A percentile compares a stretch with the other conserved stretches of the same genome.
phyloP scores from a whole-genome alignment of 495 filamentous ascomycete genomes.

The Penicillium flavigenum region DNA sequence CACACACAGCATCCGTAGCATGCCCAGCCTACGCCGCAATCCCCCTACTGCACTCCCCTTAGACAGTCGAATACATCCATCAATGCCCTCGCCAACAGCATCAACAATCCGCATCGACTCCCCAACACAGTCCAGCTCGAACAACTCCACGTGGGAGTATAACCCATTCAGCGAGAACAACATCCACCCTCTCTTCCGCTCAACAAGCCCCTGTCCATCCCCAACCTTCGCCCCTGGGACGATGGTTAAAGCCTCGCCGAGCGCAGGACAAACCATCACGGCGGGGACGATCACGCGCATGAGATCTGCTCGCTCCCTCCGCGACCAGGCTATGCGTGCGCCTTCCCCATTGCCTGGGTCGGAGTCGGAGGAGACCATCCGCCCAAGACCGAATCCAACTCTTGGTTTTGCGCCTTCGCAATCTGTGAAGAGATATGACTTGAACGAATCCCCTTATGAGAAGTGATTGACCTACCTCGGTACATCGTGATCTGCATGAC shows the following conservation, averaged over 20 bases:
- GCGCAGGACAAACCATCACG: conserved; percentile 65
- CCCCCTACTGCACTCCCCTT: conserved; percentile 29
- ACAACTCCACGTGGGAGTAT: conserved; percentile 20
- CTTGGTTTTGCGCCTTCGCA: conserved; percentile 21
- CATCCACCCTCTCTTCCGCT: conserved; percentile 84
- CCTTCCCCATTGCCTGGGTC: conserved; percentile 28
- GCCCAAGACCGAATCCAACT: conserved; percentile 12
- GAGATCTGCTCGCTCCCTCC: conserved; percentile 63
- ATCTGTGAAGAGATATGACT: conserved; percentile 34
- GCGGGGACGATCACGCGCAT: conserved; percentile 61
- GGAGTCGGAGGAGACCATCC: background rate
- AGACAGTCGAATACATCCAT: conserved; percentile 27
- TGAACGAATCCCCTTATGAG: conserved; percentile 36
- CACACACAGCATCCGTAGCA: conserved; percentile 23
- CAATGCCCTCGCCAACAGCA: conserved; percentile 19
- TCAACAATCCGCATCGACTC: conserved; percentile 25
- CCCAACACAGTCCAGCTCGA: conserved; percentile 11
- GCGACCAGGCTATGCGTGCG: conserved; percentile 25
- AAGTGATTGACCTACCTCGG: conserved; percentile 11
- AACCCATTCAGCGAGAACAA: conserved; percentile 57
- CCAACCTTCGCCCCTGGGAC: conserved; percentile 68
- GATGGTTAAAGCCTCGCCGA: conserved; percentile 66
- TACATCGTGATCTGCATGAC: conserved; percentile 5
- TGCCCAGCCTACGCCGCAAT: conserved; percentile 25
- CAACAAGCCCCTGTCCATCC: conserved; percentile 68